Evolutionary conservation across 306 rosid species (phyloP), one percentile per base, ranked within the genome.

Genomic region (Cucurbita pepo): DNA sequence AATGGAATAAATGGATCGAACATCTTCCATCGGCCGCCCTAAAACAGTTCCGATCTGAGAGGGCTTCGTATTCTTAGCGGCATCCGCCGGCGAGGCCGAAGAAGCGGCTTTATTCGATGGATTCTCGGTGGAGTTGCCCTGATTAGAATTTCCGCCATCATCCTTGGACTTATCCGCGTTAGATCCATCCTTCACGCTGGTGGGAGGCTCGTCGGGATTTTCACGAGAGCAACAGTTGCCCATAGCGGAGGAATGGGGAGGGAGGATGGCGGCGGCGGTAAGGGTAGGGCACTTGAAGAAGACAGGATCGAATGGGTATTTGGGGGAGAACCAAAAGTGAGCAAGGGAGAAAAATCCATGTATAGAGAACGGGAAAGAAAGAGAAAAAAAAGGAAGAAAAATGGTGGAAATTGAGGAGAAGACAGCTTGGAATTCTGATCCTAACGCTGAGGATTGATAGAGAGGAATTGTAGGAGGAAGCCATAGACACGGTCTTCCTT

Each of bases 211-310:
- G 11, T 77, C 73, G 61, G 86, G 80, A 76, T 71, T 78, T 71
- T 88, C 87, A 14, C 85, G 85, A 69, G 97, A 88, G 91, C 97
- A 95, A 81, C 99, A 95, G 62, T 91, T 95, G 75, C 99, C 99
- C 99, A 95, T 95, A 80, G 80, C 74, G 79, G 75, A 67, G 72
- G 61, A 67, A 73, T 50, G 21, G 77, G 67, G 55, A 66, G 48
- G 74, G 75, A 61, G 25, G 25, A 10, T 4, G 70, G 5, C 22
- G 71, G 71, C 62, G 73, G 69, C 19, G 45, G 71, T 38, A 72
- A 73, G 71, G 77, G 52, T 37, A 14, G 69, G 55, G 78, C 60
- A 18, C 18, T 41, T 8, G 77, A 76, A 74, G 77, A 71, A 66
- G 78, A 73, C 74, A 72, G 71, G 66, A 60, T 76, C 66, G 86